Conservation (phyloP, 2,329 filamentous ascomycete species). For the Pseudogymnoascus sp. region DNA sequence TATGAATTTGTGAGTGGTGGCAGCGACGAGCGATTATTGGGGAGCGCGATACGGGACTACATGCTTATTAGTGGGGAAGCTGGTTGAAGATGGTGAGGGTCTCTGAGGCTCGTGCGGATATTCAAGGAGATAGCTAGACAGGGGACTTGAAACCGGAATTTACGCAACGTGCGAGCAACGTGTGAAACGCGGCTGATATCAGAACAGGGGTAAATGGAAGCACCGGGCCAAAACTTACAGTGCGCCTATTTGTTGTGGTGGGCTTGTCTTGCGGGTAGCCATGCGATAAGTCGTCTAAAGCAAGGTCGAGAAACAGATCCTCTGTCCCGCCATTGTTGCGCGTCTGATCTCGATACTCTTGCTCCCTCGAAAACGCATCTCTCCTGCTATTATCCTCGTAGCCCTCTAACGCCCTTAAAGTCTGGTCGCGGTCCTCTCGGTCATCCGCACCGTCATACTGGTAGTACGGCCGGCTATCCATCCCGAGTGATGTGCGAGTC, state of each 20-base stretch:
- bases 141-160: constrained; percentile 2
- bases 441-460: constrained; percentile 6
- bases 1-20: constrained; percentile 8
- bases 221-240: constrained; percentile 18
- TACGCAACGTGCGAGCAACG: background rate
- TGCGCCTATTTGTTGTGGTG: constrained; percentile 2
- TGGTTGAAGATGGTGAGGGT: background rate
- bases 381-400: background rate
- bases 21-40: constrained; percentile 10
- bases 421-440: constrained; percentile 17
- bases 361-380: background rate
- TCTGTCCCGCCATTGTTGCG: constrained; percentile 13
- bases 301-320: constrained; percentile 27
- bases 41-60: constrained; percentile 13
- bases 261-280: background rate
- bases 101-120: constrained; percentile 9
- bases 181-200: constrained; percentile 2
- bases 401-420: constrained; percentile 16
- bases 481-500: constrained; percentile 5
- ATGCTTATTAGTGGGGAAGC: constrained; percentile 1
- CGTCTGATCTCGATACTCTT: constrained; percentile 4
- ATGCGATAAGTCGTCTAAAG: constrained; percentile 19
- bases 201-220: constrained; percentile 6
- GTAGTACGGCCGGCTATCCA: background rate
- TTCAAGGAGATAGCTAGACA: constrained; percentile 8